Conservation (phyloP, 2,329 filamentous ascomycete genomes). For the Colletotrichum magnum region DNA sequence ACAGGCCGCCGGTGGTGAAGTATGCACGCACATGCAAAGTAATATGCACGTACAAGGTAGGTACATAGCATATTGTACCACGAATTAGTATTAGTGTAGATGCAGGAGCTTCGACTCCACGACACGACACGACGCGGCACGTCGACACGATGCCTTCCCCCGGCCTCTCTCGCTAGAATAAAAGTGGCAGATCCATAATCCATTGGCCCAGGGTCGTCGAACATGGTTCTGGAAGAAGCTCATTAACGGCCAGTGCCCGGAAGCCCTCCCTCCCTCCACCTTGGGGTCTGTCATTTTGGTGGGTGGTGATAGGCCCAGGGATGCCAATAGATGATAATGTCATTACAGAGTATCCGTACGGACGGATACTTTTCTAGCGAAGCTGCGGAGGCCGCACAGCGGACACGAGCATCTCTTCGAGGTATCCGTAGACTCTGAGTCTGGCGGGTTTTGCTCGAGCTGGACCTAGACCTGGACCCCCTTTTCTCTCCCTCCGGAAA, state of each 20-base stretch:
- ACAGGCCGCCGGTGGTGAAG: background rate
- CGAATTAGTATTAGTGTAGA: background rate
- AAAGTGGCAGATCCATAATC: slow-evolving; percentile 33
- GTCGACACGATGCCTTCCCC: background rate
- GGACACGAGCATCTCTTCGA: too few relatives aligned
- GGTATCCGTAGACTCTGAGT: background rate
- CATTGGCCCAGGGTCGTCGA: slow-evolving; percentile 29
- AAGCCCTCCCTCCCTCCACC: background rate
- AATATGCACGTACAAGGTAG: slow-evolving; percentile 17
- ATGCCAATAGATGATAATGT: background rate
- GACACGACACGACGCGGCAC: background rate
- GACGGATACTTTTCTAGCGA: too few relatives aligned
- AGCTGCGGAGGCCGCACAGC: too few relatives aligned
- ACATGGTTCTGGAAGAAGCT: slow-evolving; percentile 36
- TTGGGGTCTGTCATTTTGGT: slow-evolving; percentile 11
- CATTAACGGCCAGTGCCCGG: slow-evolving; percentile 24
- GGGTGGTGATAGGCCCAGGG: slow-evolving; percentile 25
- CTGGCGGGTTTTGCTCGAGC: background rate
- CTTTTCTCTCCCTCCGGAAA: too few relatives aligned
- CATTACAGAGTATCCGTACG: too few relatives aligned
- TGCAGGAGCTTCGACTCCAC: background rate
- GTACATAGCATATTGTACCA: background rate
- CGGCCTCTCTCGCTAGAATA: slow-evolving; percentile 33
- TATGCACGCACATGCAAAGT: background rate
- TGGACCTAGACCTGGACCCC: background rate